Percentiles rank a stretch among this genome's conserved stretches.
Evolutionary conservation across 2,329 filamentous ascomycete species (phyloP).

Genomic region (Lithohypha guttulata): DNA sequence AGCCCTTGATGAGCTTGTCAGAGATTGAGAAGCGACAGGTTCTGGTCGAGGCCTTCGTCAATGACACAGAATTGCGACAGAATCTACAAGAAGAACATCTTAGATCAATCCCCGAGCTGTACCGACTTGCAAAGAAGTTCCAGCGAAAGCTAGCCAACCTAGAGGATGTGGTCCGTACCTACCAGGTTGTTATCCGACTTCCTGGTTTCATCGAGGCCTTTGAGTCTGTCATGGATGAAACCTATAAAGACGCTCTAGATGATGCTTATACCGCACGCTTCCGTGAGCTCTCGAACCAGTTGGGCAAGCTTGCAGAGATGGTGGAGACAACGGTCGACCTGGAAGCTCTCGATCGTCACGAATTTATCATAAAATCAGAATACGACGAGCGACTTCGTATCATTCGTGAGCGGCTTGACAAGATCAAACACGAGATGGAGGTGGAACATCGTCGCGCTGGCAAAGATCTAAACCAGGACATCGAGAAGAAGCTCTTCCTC

Average conservation of each 20-base stretch:
- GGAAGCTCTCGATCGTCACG: constrained; percentile 88
- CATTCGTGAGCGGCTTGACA: constrained; percentile 87
- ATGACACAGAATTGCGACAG: constrained; percentile 84
- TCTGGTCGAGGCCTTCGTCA: constrained; percentile 87
- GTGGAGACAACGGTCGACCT: constrained; percentile 97
- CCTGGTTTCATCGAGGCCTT: constrained; percentile 83
- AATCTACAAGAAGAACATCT: constrained; percentile 96
- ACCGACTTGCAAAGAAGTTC: constrained; percentile 86
- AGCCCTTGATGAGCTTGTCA: constrained; percentile 80
- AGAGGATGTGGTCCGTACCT: constrained; percentile 90
- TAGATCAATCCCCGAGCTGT: constrained; percentile 84
- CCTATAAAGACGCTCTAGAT: constrained; percentile 79
- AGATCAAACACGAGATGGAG: constrained; percentile 70
- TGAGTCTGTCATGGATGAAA: constrained; percentile 89
- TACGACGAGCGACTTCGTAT: constrained; percentile 81
- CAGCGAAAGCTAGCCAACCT: constrained; percentile 83
- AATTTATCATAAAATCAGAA: constrained; percentile 98
- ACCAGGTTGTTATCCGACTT: constrained; percentile 85
- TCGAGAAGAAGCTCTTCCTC: constrained; percentile 96
- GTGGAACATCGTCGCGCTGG: constrained; percentile 67
- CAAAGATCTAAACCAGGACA: constrained; percentile 74
- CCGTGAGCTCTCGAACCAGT: constrained; percentile 60
- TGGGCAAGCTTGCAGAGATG: constrained; percentile 89
- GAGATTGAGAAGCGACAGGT: constrained; percentile 90
- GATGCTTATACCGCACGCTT: constrained; percentile 78